Base-by-base conservation (phyloP, 805 yeast genomes). In the Millerozyma miso region DNA sequence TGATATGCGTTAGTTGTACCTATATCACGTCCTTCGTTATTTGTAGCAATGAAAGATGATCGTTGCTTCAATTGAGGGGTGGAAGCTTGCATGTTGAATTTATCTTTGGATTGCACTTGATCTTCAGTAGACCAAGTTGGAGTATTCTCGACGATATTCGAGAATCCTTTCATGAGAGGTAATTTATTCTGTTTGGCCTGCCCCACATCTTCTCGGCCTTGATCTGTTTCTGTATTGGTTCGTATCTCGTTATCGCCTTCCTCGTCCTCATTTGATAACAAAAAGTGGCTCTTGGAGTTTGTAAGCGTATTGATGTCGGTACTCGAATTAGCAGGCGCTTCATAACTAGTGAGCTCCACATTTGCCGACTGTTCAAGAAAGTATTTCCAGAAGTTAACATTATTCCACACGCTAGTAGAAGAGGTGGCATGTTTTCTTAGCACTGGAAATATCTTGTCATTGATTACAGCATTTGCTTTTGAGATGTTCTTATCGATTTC, bases 311-410 rank as follows among this genome's bases (percentile, higher is more conserved):
- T 53, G 12, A 52, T 47, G 26, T 56, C 63, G 3, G 58, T 52
- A 26, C 40, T 52, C 17, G 48, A 40, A 33, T 50, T 49, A 13
- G 52, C 51, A 20, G 66, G 62, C 19, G 70, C 81, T 49, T 76
- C 81, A 47, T 73, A 74, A 20, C 80, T 75, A 29, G 74, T 60
- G 31, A 84, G 60, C 47, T 80, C 78, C 18, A 83, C 85, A 53
- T 80, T 77, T 1, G 88, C 89, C 20, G 87, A 76, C 37, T 80
- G 76, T 55, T 88, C 95, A 52, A 88, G 77, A 62, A 88, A 83
- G 26, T 76, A 75, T 55, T 86, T 86, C 83, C 95, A 82, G 62
- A 87, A 86, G 43, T 76, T 75, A 4, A 79, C 81, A 42, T 82
- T 82, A 23, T 71, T 64, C 83, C 88, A 81, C 3, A 86, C 79